Evolutionary conservation across 1,139 yeast genomes (phyloP).

Genomic region (Nakaseomyces kungkrabaensis): DNA sequence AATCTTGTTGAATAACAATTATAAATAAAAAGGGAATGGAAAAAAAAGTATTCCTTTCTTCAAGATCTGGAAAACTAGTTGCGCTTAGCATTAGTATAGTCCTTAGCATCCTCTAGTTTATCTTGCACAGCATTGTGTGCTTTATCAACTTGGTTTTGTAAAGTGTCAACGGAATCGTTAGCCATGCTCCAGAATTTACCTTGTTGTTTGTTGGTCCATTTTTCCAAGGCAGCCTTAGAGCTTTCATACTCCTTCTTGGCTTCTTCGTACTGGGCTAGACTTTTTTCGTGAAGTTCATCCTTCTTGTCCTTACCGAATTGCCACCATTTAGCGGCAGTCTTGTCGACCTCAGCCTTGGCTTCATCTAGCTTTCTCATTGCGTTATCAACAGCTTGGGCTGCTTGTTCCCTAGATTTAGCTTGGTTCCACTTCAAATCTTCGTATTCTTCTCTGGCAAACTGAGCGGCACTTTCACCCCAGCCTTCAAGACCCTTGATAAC

Average conservation of each 20-base stretch:
- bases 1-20: too few relatives aligned
- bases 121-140: conserved; percentile 2
- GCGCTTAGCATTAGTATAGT: background rate
- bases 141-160: conserved; percentile 1
- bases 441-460: conserved; percentile 34
- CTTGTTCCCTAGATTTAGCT: conserved; percentile 10
- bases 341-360: conserved; percentile 28
- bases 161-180: background rate
- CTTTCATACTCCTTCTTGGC: conserved; percentile 28
- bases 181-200: conserved; percentile 22
- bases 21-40: too few relatives aligned
- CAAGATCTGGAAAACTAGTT: background rate
- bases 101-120: background rate
- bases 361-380: conserved; percentile 20
- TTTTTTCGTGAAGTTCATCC: conserved; percentile 16
- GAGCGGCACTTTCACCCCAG: conserved; percentile 38
- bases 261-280: conserved; percentile 28
- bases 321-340: conserved; percentile 29
- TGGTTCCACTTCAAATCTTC: conserved; percentile 24
- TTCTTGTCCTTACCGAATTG: conserved; percentile 16
- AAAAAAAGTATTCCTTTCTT: too few relatives aligned
- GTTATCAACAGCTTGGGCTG: conserved; percentile 13
- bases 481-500: conserved; percentile 33
- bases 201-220: conserved; percentile 22
- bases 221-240: conserved; percentile 22